Percentiles rank a stretch among this genome's conserved stretches.
Conservation (phyloP, 108 stramenopile genomes). For the Skeletonema potamos region DNA sequence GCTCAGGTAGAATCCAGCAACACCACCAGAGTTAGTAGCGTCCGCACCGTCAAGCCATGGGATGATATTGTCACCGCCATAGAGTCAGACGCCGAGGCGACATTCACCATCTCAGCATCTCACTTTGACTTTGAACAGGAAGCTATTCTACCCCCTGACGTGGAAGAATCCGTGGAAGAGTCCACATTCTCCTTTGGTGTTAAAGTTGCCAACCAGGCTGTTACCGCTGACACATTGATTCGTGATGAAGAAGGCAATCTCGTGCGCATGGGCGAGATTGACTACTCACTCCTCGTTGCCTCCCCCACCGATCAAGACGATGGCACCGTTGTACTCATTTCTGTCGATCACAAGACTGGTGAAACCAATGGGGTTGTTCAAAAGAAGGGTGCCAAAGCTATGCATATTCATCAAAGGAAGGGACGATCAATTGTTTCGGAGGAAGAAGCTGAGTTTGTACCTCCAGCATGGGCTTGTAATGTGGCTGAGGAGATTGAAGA, state of each 20-base stretch:
- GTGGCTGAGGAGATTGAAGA: background rate
- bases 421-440: background rate
- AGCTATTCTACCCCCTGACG: background rate
- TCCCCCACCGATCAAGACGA: background rate
- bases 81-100: background rate
- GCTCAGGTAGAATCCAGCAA: background rate
- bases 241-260: conserved; percentile 1
- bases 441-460: conserved; percentile 8
- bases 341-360: conserved; percentile 9
- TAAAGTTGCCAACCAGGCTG: background rate
- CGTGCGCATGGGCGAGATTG: background rate
- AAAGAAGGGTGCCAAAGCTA: background rate
- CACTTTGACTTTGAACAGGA: background rate
- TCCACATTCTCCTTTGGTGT: background rate
- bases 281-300: background rate
- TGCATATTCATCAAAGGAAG: conserved; percentile 8
- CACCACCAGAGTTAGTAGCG: background rate
- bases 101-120: background rate
- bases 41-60: background rate
- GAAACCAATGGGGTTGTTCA: conserved; percentile 5
- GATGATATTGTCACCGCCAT: background rate
- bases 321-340: conserved; percentile 5
- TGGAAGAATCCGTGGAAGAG: background rate
- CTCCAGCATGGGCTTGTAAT: conserved; percentile 9
- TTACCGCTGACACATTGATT: background rate